phyloP scores from a whole-genome alignment of 768 basidiomycete genomes.

The Psilocybe tampanensis region DNA sequence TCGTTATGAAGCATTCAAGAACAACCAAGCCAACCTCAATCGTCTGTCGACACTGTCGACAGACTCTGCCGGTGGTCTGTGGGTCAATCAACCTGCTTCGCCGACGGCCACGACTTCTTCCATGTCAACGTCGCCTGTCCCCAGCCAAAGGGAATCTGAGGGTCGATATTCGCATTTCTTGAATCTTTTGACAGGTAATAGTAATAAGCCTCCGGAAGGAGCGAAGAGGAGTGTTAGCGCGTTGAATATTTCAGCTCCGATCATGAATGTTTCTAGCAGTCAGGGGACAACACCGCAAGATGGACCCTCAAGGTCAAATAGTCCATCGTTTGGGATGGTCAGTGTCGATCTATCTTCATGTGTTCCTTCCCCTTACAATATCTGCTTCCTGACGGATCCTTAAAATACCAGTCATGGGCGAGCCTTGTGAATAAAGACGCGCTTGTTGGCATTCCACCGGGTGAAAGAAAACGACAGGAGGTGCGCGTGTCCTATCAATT shows the following conservation, averaged over 20 bases:
- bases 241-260: constrained; percentile 71
- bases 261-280: constrained; percentile 35
- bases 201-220: constrained; percentile 44
- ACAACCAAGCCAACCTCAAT: constrained; percentile 46
- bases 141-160: constrained; percentile 16
- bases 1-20: constrained; percentile 83
- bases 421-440: constrained; percentile 87
- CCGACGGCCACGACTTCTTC: constrained; percentile 37
- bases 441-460: constrained; percentile 74
- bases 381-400: constrained; percentile 1
- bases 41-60: constrained; percentile 67
- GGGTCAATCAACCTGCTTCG: constrained; percentile 39
- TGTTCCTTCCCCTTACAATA: not conserved
- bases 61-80: too few relatives aligned
- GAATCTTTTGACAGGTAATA: constrained; percentile 62
- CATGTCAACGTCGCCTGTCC: constrained; percentile 16
- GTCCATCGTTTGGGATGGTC: constrained; percentile 74
- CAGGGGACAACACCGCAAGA: constrained; percentile 24
- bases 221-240: constrained; percentile 40
- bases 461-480: constrained; percentile 89
- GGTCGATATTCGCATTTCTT: constrained; percentile 54
- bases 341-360: constrained; percentile 14
- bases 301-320: constrained; percentile 42
- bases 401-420: constrained; percentile 74
- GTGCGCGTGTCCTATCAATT: constrained; percentile 33